Conservation (phyloP, 495 filamentous ascomycete genomes). For the Talaromyces ruber region DNA sequence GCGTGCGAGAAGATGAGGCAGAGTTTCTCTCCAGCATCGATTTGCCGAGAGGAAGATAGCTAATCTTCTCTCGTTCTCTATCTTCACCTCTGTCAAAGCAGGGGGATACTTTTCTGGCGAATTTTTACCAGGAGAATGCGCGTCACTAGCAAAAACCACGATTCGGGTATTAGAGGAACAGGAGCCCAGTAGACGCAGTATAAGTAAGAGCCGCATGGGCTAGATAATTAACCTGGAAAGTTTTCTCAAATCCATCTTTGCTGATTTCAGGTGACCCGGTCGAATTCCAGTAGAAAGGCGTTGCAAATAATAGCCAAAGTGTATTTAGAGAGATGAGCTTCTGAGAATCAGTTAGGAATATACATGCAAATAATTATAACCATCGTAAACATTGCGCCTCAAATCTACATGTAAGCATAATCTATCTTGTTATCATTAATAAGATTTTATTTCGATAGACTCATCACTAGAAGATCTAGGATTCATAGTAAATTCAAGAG, state of each 20-base stretch:
- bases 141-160: slow-evolving; percentile 23
- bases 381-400: no score
- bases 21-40: slow-evolving; percentile 22
- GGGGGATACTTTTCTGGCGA: slow-evolving; percentile 20
- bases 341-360: no score
- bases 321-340: no score
- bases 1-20: slow-evolving; percentile 37
- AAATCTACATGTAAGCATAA: no score
- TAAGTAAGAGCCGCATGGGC: slow-evolving; percentile 34
- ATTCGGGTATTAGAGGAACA: slow-evolving; percentile 13
- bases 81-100: slow-evolving; percentile 6
- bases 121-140: slow-evolving; percentile 26
- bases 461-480: no score
- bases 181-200: slow-evolving; percentile 28
- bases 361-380: no score
- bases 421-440: not conserved
- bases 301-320: slow-evolving; percentile 26
- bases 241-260: slow-evolving; percentile 34
- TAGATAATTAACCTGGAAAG: slow-evolving; percentile 37
- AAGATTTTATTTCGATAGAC: not conserved
- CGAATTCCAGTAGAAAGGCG: slow-evolving; percentile 21
- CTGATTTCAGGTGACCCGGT: not conserved
- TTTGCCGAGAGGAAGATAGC: not conserved
- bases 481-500: not conserved
- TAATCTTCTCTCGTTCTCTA: not conserved